Base-by-base conservation (phyloP, 2,329 filamentous ascomycete genomes). In the Cercospora zeina region DNA sequence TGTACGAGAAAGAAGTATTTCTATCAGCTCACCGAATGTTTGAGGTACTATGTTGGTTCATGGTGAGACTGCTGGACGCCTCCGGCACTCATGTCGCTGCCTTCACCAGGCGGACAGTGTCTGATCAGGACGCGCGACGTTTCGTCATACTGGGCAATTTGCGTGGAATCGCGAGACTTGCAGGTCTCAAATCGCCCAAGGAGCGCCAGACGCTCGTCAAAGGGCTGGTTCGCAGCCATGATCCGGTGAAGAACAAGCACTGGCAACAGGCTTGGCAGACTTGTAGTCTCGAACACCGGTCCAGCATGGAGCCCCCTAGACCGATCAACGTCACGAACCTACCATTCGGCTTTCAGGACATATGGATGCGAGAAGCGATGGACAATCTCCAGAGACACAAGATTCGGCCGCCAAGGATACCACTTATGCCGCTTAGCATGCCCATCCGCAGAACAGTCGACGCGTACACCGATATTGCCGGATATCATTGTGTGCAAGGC, bases 401-500 rank as follows among this genome's bases (percentile, higher is more conserved):
- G n/a, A 27, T 45, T 8, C 34, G 34, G 14, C 49, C 27, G 21
- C 10, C n/a, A 24, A 16, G 30, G 16, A 33, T 49, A 19, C 33
- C 30, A 36, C 30, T 21, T 21, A 39, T 54, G 37, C 14, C 37
- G 21, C 14, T n/a, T 1, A 51, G 36, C 9, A 56, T 10, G 37
- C 19, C 39, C 3, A 55, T 56, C 4, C 51, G 55, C n/a, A 58
- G 42, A 30, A 62, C 56, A 4, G 45, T 62, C n/a, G 39, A 56
- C 36, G 53, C 47, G 2, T 59, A 45, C 24, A 59, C 61, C 9
- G 61, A 62, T 34, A 62, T 62, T 47, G 56, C 61, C 2, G 61
- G 61, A 7, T 59, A 62, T 50, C 61, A 62, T 59, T 51, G 47
- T 53, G 55, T 50, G 4, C 61, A 62, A 36, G 59, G 47, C 9